Evolutionary conservation across 768 basidiomycete genomes (phyloP), one percentile per base, ranked within the genome.

Genomic region (Suillus clintonianus): DNA sequence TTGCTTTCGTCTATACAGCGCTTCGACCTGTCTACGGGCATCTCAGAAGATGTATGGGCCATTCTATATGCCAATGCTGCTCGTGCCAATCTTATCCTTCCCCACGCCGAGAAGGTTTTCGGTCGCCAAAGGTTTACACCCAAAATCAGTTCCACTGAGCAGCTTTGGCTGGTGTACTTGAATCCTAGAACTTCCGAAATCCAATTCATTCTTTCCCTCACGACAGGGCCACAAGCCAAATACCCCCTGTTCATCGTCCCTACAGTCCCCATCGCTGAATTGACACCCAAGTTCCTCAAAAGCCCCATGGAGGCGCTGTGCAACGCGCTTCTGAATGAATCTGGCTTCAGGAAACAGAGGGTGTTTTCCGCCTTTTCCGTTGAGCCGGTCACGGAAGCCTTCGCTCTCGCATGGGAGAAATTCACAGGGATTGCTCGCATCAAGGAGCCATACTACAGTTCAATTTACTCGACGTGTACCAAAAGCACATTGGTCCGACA

Each of bases 351-450:
- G 24, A 41, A 5, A 17, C 37, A 19, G 17, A 79, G 89, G 13
- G 78, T 89, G 0, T 92, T 87, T 71, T 90, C 91, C 1, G 79
- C 91, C 10, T 92, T 90, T 66, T 85, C 87, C 2, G 77, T 82
- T 6, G 79, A 85, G 5, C 67, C 70, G 7, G 74, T 91, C 19
- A 75, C 85, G 4, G 45, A 64, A 9, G 66, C 68, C 4, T 90
- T 92, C 64, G 78, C 81, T 4, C 59, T 72, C 2, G 67, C 78
- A 19, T 91, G 88, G 89, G 75, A 77, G 30, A 60, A 66, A 10
- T 64, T 77, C 30, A 86, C 88, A 1, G 78, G 80, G 3, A 77
- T 86, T 30, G 62, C 66, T 4, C 51, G 70, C 37, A 71, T 79
- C 43, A 39, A 62, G 2, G 70, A 79, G 0, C 83, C 84, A 0